phyloP scores from a whole-genome alignment of 1,284 basidiomycete genomes.

The Cystobasidiaceae sp. region DNA sequence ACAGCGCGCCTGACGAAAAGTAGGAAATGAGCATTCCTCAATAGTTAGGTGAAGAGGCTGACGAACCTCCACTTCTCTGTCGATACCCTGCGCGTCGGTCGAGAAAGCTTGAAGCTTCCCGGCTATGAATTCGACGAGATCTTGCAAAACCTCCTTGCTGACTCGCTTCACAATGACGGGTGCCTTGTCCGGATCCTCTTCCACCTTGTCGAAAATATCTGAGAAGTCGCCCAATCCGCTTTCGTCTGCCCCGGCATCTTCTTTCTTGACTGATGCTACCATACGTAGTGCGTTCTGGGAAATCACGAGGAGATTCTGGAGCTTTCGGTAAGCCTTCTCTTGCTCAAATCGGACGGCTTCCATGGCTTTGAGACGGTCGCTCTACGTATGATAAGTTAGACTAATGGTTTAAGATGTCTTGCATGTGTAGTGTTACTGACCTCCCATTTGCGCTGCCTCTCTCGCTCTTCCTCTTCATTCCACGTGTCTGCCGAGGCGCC shows the following conservation, averaged over 20 bases:
- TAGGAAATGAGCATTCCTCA: neutral
- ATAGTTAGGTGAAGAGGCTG: neutral
- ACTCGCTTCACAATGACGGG: constrained; percentile 28
- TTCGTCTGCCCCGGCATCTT: constrained; percentile 1
- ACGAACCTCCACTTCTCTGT: constrained; percentile 61
- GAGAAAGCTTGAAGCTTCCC: constrained; percentile 55
- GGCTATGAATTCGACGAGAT: constrained; percentile 50
- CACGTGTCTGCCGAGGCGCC: constrained; percentile 58
- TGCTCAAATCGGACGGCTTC: constrained; percentile 4
- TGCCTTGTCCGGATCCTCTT: constrained; percentile 32
- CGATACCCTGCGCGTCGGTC: constrained; percentile 58
- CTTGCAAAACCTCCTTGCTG: constrained; percentile 33
- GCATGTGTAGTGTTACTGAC: constrained; percentile 49
- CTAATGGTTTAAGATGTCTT: no score
- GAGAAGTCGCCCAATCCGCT: constrained; percentile 2
- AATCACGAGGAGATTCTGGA: neutral
- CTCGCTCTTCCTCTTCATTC: constrained; percentile 64
- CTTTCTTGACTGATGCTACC: neutral
- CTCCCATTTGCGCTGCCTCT: constrained; percentile 62
- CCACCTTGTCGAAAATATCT: constrained; percentile 20
- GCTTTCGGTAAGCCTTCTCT: neutral
- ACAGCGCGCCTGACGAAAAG: constrained; percentile 55
- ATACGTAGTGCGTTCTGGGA: neutral
- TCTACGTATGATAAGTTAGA: neutral
- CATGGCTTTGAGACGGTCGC: constrained; percentile 27